Evolutionary conservation across 1,284 basidiomycete species (phyloP), one percentile per base, ranked within the genome.

Genomic region (Heimioporus punctisporus): DNA sequence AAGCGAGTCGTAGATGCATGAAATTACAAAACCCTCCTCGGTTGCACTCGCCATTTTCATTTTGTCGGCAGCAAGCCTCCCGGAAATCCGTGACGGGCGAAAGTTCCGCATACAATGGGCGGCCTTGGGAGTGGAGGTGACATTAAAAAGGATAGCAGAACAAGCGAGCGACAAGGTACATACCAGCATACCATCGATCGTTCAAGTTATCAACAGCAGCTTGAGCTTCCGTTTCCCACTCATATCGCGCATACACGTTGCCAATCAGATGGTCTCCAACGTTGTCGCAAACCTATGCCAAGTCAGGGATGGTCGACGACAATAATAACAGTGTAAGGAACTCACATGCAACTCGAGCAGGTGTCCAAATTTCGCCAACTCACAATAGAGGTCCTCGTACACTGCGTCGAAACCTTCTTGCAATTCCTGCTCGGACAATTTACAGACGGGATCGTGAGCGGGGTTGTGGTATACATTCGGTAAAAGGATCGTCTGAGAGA

Each of bases 381-480:
- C 97, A 65, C 93, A 92, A 69, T 92, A 96, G 52, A 95, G 76
- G 71, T 97, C 96, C 74, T 97, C 94, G 69, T 97, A 99, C 54
- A 99, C 97, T 1, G 92, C 90, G 73, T 99, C 97, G 72, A 99
- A 99, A 46, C 96, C 93, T 61, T 92, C 89, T 75, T 98, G 95
- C 8, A 98, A 78, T 70, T 98, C 93, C 71, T 91, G 84, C 65
- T 90, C 86, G 21, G 86, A 84, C 65, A 97, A 77, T 74, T 92
- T 87, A 84, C 93, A 88, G 65, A 95, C 84, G 40, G 94, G 92
- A 68, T 95, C 91, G 64, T 97, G 92, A 2, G 92, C 91, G 2
- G 97, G 97, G 74, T 99, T 99, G 73, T 98, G 95, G 74, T 98
- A 99, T 48, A 99, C 95, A 68, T 99, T 99, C n/a, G 95, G 94